Percentiles rank a stretch among this genome's conserved stretches.
Evolutionary conservation across 1,284 basidiomycete species (phyloP).

Genomic region (Termitomyces sp.): DNA sequence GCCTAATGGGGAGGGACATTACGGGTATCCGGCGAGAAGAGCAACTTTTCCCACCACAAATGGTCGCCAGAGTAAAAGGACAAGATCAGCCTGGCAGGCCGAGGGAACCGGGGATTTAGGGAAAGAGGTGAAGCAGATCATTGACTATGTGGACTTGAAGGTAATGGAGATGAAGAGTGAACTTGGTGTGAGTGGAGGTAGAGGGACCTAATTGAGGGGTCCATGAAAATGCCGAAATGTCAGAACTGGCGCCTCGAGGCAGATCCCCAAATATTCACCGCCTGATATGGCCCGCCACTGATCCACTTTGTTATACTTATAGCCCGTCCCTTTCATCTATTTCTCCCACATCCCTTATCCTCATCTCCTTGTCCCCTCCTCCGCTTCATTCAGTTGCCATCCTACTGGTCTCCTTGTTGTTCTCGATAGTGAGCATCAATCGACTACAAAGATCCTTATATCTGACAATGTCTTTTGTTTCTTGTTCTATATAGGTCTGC

Average conservation of each 20-base stretch:
- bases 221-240: constrained; percentile 17
- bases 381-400: constrained; percentile 29
- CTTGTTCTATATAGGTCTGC: constrained; percentile 16
- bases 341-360: constrained; percentile 23
- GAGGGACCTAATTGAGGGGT: not conserved
- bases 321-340: constrained; percentile 24
- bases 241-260: constrained; percentile 21
- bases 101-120: not conserved
- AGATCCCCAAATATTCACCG: constrained; percentile 8
- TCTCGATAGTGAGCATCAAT: constrained; percentile 14
- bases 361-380: constrained; percentile 24
- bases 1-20: constrained; percentile 15
- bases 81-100: not conserved
- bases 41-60: not conserved
- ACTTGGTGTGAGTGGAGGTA: constrained; percentile 2
- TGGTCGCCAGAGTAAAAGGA: not conserved
- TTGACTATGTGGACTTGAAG: no score
- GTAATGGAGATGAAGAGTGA: constrained; percentile 11
- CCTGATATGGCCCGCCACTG: constrained; percentile 15
- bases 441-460: constrained; percentile 9
- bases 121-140: not conserved
- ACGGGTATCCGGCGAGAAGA: constrained; percentile 15
- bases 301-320: constrained; percentile 13
- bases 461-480: constrained; percentile 14
- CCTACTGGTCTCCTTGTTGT: constrained; percentile 19